A percentile compares a stretch with the other conserved stretches of the same genome.
Evolutionary conservation across 2,329 filamentous ascomycete genomes (phyloP).

Genomic region (Ceratocystis huliohia): DNA sequence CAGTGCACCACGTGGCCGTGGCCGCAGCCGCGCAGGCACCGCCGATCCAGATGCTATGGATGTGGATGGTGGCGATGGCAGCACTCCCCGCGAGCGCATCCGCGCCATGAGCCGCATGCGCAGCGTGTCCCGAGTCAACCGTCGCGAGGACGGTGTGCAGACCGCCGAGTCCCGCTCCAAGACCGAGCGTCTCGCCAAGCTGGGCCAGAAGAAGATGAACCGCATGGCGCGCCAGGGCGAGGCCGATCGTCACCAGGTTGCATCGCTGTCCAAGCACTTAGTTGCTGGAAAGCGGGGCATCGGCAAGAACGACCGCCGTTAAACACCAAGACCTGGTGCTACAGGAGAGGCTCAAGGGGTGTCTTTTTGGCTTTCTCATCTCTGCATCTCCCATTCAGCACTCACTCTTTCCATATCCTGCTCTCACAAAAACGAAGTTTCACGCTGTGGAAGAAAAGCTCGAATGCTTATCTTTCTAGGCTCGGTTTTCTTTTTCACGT

Average conservation of each 20-base stretch:
- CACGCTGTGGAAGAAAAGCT: too few species aligned
- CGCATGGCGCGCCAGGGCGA: slow-evolving; percentile 94
- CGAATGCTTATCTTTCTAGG: not conserved
- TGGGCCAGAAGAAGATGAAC: slow-evolving; percentile 98
- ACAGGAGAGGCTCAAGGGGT: too few species aligned
- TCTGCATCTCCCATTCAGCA: not conserved
- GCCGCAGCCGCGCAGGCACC: slow-evolving; percentile 46
- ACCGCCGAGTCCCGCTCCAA: slow-evolving; percentile 55
- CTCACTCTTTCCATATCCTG: not conserved
- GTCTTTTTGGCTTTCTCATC: too few species aligned
- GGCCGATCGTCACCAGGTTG: slow-evolving; percentile 78
- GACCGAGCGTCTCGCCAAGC: slow-evolving; percentile 75
- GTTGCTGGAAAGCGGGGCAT: slow-evolving; percentile 87
- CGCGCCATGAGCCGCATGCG: slow-evolving; percentile 55
- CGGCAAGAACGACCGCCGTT: slow-evolving; percentile 71
- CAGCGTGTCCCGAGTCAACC: slow-evolving; percentile 42
- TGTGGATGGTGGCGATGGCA: slow-evolving; percentile 35
- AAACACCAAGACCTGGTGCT: slow-evolving; percentile 25
- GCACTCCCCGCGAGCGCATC: slow-evolving; percentile 43
- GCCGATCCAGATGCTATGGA: slow-evolving; percentile 67
- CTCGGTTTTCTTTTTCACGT: not conserved
- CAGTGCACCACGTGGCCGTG: slow-evolving; percentile 58
- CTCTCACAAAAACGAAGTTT: not conserved
- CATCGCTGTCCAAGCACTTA: slow-evolving; percentile 78
- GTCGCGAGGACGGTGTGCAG: slow-evolving; percentile 64